Conservation (phyloP, 805 yeast genomes). For the Millerozyma acaciae region DNA sequence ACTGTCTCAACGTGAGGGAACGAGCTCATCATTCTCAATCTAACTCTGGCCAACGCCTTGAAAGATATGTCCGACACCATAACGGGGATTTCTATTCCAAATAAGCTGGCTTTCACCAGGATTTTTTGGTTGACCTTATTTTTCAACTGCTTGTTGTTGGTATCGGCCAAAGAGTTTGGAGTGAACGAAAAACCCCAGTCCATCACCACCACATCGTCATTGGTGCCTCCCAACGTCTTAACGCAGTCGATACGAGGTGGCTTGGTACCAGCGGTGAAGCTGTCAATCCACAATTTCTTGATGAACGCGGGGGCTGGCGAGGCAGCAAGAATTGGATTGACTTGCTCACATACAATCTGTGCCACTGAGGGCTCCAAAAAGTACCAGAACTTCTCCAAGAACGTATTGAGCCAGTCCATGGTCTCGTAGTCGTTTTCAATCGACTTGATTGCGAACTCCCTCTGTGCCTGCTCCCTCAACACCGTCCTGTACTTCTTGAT, state of each 20-base stretch:
- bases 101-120: conserved; percentile 72
- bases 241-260: conserved; percentile 92
- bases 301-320: conserved; percentile 80
- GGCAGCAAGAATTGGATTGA: conserved; percentile 75
- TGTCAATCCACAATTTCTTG: conserved; percentile 78
- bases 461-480: conserved; percentile 76
- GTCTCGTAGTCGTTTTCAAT: conserved; percentile 90
- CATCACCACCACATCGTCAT: conserved; percentile 91
- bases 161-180: conserved; percentile 85
- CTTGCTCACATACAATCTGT: conserved; percentile 80
- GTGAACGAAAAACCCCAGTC: conserved; percentile 93
- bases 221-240: conserved; percentile 86
- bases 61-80: conserved; percentile 78
- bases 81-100: conserved; percentile 79
- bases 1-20: conserved; percentile 94
- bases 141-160: conserved; percentile 79
- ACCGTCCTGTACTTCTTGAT: conserved; percentile 72
- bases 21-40: conserved; percentile 83
- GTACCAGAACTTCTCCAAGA: conserved; percentile 89
- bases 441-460: conserved; percentile 75
- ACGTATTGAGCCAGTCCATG: conserved; percentile 91
- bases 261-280: conserved; percentile 89
- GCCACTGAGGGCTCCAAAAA: conserved; percentile 86
- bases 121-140: conserved; percentile 80
- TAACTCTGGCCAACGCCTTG: conserved; percentile 66